Evolutionary conservation across 495 filamentous ascomycete species (phyloP), one percentile per base, ranked within the genome.

Genomic region (Penicillium atrosanguineum): DNA sequence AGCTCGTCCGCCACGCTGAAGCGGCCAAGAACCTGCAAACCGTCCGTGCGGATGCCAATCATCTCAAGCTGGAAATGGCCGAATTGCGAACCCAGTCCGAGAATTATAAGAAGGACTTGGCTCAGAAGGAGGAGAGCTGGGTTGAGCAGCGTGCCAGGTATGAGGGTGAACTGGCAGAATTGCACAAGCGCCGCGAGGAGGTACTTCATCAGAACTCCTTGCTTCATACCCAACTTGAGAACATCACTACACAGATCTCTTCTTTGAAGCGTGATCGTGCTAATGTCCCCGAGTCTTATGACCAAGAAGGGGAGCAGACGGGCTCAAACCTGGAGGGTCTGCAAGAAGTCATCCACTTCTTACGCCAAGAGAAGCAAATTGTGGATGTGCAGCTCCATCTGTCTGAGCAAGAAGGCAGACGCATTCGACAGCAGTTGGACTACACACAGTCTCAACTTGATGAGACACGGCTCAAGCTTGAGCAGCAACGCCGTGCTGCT

Each of bases 301-400:
- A 73, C 9, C 38, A 56, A 25, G 67, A 74, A 19, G 65, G 68
- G 6, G 68, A 76, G 8, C 65, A 69, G 8, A 55, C 68, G 16
- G 70, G 73, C 15, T 71, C 78, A 0, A 83, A 81, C 36, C 66
- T 85, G 16, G 87, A 90, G 51, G 87, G 88, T 53, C 81, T 96
- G 23, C 87, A 92, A 50, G 91, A 96, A 61, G 79, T 97, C 37
- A 91, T 95, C 69, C 85, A 82, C 45, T 97, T 90, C 70, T 74
- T 97, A 48, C 85, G 95, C n/a, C 84, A 89, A 41, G 95, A 97
- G 73, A 97, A 97, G 73, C 92, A 97, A 61, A 97, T 99, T 59
- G 84, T 97, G 4, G 92, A 97, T 52, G 90, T 96, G 7, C 92
- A 97, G 62, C 90, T 89, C 53, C 90, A 97, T 56, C 79, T 96